phyloP scores from a whole-genome alignment of 1,284 basidiomycete species.

The Trichosporon sp. region DNA sequence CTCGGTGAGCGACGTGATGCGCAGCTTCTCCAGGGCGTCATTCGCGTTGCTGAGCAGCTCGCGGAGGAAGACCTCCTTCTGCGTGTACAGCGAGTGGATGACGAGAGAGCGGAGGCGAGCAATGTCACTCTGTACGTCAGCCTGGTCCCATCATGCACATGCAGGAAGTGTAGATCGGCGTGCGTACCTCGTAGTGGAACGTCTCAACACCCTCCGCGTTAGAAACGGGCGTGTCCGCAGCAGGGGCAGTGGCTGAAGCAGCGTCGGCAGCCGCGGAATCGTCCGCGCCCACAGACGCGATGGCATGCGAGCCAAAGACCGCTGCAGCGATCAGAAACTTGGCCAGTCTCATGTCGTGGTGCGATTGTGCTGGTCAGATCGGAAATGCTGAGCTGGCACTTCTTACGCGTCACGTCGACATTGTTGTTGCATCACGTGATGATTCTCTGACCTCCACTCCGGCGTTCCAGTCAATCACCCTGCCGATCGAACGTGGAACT shows the following conservation, averaged over 20 bases:
- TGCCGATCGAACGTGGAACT: too few relatives aligned
- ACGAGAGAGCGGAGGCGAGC: constrained; percentile 84
- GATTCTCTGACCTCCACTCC: neutral
- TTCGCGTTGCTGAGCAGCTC: constrained; percentile 92
- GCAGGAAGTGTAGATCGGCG: neutral
- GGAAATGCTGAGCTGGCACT: constrained; percentile 1
- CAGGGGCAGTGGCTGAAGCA: neutral
- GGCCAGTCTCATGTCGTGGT: neutral
- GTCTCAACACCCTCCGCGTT: constrained; percentile 57
- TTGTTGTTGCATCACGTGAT: neutral
- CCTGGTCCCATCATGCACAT: neutral
- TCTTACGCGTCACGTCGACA: neutral
- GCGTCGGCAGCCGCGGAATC: neutral
- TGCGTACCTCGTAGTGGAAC: constrained; percentile 63
- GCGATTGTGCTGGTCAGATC: neutral
- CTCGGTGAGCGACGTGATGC: constrained; percentile 76
- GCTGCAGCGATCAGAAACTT: neutral
- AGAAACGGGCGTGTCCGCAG: neutral
- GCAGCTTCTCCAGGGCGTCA: constrained; percentile 89
- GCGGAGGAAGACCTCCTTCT: constrained; percentile 84
- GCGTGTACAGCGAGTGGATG: constrained; percentile 59
- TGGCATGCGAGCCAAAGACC: neutral
- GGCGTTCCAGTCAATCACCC: neutral
- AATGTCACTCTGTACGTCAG: constrained; percentile 70
- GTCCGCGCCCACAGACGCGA: neutral